phyloP scores from a whole-genome alignment of 345 rosid species.

The Laguncularia racemosa region DNA sequence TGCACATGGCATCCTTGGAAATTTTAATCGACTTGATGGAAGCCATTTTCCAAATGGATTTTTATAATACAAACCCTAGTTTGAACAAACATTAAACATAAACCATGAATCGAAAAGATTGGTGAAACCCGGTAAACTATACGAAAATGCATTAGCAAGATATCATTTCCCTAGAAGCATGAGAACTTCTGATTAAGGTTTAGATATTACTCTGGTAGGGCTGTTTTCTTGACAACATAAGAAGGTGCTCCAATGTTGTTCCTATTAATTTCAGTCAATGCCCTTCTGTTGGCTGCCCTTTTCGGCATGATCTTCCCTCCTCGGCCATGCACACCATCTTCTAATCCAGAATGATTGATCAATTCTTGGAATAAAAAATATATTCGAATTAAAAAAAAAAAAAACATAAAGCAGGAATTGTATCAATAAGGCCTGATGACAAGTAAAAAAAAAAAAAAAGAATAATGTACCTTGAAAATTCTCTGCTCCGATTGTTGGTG shows the following conservation, averaged over 20 bases:
- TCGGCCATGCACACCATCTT: constrained; percentile 49
- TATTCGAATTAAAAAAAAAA: neutral
- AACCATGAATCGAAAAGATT: neutral
- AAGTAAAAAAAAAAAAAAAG: neutral
- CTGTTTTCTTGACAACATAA: constrained; percentile 53
- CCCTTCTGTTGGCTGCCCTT: constrained; percentile 55
- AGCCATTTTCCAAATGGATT: too few species aligned
- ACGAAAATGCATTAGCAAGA: too few species aligned
- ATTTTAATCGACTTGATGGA: too few species aligned
- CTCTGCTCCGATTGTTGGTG: constrained; percentile 47
- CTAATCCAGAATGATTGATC: neutral
- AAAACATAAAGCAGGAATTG: too few species aligned
- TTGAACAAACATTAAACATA: too few species aligned
- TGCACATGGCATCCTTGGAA: too few species aligned
- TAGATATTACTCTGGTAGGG: constrained; percentile 43
- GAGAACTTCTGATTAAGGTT: constrained; percentile 1
- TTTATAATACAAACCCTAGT: too few species aligned
- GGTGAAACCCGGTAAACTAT: too few species aligned
- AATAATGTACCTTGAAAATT: constrained; percentile 39
- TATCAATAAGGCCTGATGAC: too few species aligned
- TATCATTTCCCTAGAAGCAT: too few species aligned
- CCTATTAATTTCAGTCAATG: constrained; percentile 52
- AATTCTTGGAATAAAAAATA: too few species aligned
- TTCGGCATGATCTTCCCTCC: constrained; percentile 46
- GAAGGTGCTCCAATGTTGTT: constrained; percentile 49